Conservation (phyloP, 768 basidiomycete species). For the Epithele typhae region DNA sequence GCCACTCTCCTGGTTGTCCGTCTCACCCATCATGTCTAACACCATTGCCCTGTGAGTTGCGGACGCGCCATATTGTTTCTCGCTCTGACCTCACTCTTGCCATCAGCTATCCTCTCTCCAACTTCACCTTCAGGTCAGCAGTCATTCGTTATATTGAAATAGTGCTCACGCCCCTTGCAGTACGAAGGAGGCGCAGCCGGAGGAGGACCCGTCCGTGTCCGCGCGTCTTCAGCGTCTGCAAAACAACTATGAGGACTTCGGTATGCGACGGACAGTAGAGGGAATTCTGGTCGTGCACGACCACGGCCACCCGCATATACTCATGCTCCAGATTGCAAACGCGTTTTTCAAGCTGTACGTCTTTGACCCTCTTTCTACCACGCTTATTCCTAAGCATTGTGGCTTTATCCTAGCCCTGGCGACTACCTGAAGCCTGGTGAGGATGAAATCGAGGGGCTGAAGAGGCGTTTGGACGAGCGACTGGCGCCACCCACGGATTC, state of each 20-base stretch:
- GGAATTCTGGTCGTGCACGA: constrained; percentile 89
- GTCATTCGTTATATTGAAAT: constrained; percentile 8
- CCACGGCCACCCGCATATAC: constrained; percentile 95
- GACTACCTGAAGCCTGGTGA: constrained; percentile 98
- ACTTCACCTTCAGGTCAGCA: constrained; percentile 84
- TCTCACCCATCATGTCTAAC: constrained; percentile 44
- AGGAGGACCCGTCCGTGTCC: constrained; percentile 95
- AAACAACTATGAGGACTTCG: constrained; percentile 95
- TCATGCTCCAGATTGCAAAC: constrained; percentile 98
- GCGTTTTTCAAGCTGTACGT: constrained; percentile 97
- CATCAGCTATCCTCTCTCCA: constrained; percentile 83
- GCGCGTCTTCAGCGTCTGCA: constrained; percentile 92
- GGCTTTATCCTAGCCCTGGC: constrained; percentile 65
- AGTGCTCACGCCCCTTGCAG: constrained; percentile 41
- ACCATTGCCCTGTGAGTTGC: constrained; percentile 41
- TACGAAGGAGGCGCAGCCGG: constrained; percentile 94
- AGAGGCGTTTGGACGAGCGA: constrained; percentile 83
- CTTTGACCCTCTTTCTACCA: neutral
- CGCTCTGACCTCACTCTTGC: neutral
- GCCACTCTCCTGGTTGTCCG: neutral
- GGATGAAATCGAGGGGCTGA: constrained; percentile 87
- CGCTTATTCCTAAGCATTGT: constrained; percentile 1
- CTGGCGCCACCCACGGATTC: constrained; percentile 75
- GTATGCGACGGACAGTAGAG: constrained; percentile 94
- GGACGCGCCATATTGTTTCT: neutral